Conservation (phyloP, 2,329 filamentous ascomycete genomes). For the Capronia coronata region DNA sequence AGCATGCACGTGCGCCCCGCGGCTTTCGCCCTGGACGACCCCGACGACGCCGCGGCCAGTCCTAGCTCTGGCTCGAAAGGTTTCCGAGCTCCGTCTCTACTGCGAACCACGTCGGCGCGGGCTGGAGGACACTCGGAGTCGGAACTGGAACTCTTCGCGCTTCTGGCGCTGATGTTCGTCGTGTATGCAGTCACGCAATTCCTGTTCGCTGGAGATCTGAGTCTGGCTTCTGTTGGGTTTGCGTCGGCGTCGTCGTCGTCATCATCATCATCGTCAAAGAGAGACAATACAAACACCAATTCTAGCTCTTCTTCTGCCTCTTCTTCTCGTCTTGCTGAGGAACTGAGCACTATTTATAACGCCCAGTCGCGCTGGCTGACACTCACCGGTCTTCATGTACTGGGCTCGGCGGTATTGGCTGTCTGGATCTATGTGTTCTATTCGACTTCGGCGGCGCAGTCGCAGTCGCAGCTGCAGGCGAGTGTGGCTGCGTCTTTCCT, state of each 20-base stretch:
- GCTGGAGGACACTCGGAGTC: neutral
- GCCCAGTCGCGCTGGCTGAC: constrained; percentile 25
- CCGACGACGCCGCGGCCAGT: neutral
- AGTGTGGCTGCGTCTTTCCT: neutral
- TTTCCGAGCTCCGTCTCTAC: constrained; percentile 1
- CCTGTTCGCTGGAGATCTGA: constrained; percentile 24
- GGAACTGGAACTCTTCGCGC: constrained; percentile 20
- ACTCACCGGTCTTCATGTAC: constrained; percentile 20
- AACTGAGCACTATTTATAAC: constrained; percentile 18
- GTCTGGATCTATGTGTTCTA: constrained; percentile 25
- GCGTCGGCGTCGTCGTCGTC: neutral
- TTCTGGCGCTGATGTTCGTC: constrained; percentile 20
- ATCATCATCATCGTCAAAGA: constrained; percentile 6
- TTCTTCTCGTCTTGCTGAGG: constrained; percentile 19
- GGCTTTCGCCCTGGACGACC: constrained; percentile 15
- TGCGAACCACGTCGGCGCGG: neutral
- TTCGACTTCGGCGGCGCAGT: constrained; percentile 3
- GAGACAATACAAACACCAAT: neutral
- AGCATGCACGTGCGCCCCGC: constrained; percentile 25
- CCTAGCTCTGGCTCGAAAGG: neutral
- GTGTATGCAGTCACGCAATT: constrained; percentile 18
- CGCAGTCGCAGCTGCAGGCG: neutral
- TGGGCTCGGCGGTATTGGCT: constrained; percentile 16
- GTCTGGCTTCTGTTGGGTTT: neutral
- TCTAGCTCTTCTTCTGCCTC: neutral